phyloP scores from a whole-genome alignment of 805 yeast species.

The Groenewaldozyma tartarivorans region DNA sequence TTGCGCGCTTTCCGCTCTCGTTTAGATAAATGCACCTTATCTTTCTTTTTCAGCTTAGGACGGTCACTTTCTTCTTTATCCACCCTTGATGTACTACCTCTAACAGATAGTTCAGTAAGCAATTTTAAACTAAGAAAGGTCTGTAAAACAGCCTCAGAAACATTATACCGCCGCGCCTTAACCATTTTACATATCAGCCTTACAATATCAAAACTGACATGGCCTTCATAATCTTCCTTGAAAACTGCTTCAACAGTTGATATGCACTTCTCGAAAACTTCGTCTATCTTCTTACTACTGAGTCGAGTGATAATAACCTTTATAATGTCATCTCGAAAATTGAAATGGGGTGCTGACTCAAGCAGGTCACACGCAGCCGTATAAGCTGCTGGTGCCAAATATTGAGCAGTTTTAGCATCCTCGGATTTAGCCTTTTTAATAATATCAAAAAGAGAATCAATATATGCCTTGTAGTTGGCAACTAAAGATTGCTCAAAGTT shows the following conservation, averaged over 20 bases:
- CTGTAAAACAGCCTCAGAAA: conserved; percentile 75
- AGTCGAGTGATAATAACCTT: conserved; percentile 58
- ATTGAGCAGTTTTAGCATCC: conserved; percentile 10
- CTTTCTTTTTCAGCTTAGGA: conserved; percentile 64
- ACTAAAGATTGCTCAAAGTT: conserved; percentile 74
- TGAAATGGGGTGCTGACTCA: conserved; percentile 64
- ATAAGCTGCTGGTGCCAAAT: conserved; percentile 37
- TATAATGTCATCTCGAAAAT: conserved; percentile 68
- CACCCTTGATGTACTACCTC: conserved; percentile 26
- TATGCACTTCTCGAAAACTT: conserved; percentile 49
- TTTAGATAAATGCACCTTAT: conserved; percentile 84
- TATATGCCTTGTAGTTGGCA: conserved; percentile 54
- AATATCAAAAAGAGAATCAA: conserved; percentile 43
- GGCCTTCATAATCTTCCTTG: conserved; percentile 73
- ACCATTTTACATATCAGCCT: conserved; percentile 60
- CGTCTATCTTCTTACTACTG: conserved; percentile 39
- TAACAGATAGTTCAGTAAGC: conserved; percentile 29
- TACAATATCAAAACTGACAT: conserved; percentile 64
- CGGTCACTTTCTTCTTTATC: conserved; percentile 36
- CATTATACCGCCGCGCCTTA: conserved; percentile 62
- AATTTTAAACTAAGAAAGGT: conserved; percentile 52
- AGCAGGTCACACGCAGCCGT: conserved; percentile 74
- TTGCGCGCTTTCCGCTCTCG: conserved; percentile 80
- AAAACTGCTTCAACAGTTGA: conserved; percentile 61
- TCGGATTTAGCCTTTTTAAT: conserved; percentile 31